Percentiles rank a stretch among this genome's conserved stretches.
Evolutionary conservation across 1,284 basidiomycete genomes (phyloP).

Genomic region (Cryptococcus neoformans): DNA sequence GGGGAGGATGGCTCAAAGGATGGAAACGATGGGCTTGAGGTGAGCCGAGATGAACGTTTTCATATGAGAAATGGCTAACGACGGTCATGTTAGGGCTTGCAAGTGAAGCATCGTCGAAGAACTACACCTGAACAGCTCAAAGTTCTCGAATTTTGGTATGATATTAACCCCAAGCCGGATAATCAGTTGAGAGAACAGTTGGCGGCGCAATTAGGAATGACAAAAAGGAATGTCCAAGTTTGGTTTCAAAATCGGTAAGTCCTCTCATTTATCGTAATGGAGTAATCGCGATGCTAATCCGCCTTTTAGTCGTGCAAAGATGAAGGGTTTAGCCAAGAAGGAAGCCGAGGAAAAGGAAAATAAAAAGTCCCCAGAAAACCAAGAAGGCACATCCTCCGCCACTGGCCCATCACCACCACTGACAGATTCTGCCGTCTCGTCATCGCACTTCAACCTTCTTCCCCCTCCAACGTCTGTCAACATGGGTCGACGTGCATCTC

Average conservation of each 20-base stretch:
- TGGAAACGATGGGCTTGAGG: too few relatives aligned
- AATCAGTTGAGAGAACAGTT: slow-evolving; percentile 72
- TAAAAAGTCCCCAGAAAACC: slow-evolving; percentile 3
- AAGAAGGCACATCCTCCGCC: not conserved
- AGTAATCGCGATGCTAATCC: not conserved
- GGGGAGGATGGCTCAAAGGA: too few relatives aligned
- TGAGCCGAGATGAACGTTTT: too few relatives aligned
- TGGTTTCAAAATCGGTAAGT: slow-evolving; percentile 87
- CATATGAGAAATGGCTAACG: too few relatives aligned
- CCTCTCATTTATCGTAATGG: not conserved
- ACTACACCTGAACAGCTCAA: slow-evolving; percentile 79
- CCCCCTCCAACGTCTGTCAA: slow-evolving; percentile 5
- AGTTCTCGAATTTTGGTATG: slow-evolving; percentile 80
- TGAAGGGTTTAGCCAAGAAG: slow-evolving; percentile 58
- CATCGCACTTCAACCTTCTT: not conserved
- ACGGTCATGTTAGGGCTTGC: not conserved
- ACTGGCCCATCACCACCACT: not conserved
- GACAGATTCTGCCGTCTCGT: not conserved
- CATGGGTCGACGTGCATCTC: slow-evolving; percentile 32
- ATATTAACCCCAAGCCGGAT: slow-evolving; percentile 83
- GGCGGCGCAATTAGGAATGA: slow-evolving; percentile 81
- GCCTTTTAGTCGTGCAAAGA: slow-evolving; percentile 67
- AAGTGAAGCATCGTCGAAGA: slow-evolving; percentile 85
- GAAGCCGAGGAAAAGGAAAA: slow-evolving; percentile 25
- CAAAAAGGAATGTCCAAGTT: slow-evolving; percentile 86